Conservation (phyloP, 495 filamentous ascomycete species). For the Sphaerosporella brunnea region DNA sequence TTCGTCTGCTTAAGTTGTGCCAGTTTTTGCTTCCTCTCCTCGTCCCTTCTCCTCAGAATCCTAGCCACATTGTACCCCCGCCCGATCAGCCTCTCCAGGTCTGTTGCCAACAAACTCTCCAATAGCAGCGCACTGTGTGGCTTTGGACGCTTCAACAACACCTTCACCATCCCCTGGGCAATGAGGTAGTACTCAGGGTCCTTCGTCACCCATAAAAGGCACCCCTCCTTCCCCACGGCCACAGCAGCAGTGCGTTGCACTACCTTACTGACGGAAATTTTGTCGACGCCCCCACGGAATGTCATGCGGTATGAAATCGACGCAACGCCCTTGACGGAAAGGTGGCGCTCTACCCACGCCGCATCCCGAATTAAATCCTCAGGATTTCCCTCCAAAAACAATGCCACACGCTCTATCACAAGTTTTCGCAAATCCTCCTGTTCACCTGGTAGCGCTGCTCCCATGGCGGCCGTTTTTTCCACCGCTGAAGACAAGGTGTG, state of each 20-base stretch:
- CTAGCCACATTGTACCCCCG: conserved; percentile 91
- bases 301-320: conserved; percentile 57
- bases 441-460: not conserved
- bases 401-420: conserved; percentile 64
- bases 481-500: conserved; percentile 1
- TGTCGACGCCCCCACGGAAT: too few species aligned
- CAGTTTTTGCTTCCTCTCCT: conserved; percentile 57
- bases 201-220: conserved; percentile 43
- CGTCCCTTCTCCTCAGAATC: conserved; percentile 69
- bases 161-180: conserved; percentile 57
- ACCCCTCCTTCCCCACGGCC: conserved; percentile 29
- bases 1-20: conserved; percentile 59
- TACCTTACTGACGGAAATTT: too few species aligned
- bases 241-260: conserved; percentile 21
- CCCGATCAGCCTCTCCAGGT: conserved; percentile 53
- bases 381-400: conserved; percentile 57
- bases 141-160: conserved; percentile 66
- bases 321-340: conserved; percentile 57
- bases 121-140: conserved; percentile 71
- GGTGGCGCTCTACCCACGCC: conserved; percentile 75
- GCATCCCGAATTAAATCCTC: conserved; percentile 67
- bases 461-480: not conserved
- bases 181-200: conserved; percentile 74
- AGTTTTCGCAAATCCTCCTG: conserved; percentile 43
- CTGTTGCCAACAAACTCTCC: conserved; percentile 69